phyloP scores from a whole-genome alignment of 345 rosid species.

The Salix arbutifolia region DNA sequence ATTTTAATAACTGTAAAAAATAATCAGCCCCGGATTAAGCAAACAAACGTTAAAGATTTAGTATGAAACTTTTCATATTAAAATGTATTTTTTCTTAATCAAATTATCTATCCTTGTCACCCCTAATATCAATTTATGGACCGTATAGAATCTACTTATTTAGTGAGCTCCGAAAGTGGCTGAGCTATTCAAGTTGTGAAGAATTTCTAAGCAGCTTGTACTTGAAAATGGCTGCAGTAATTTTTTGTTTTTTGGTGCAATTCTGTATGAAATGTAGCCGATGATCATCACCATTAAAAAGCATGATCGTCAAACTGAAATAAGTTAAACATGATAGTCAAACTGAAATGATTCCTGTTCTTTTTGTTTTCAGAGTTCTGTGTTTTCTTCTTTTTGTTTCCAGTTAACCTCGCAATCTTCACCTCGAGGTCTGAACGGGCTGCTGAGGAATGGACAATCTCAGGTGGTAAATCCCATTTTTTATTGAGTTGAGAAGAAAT shows the following conservation, averaged over 20 bases:
- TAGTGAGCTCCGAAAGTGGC: neutral
- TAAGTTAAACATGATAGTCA: conserved; percentile 2
- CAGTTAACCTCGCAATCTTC: too few relatives aligned
- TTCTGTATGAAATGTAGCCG: neutral
- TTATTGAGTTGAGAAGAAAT: conserved; percentile 26
- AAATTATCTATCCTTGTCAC: neutral
- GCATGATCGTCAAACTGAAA: neutral
- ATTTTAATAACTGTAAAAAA: too few relatives aligned
- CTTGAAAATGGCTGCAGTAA: neutral
- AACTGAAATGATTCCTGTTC: neutral
- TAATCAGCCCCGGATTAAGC: too few relatives aligned
- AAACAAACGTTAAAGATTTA: neutral
- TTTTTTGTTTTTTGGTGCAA: neutral
- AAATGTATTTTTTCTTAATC: neutral
- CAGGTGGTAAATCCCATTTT: conserved; percentile 30
- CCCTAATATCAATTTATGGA: neutral
- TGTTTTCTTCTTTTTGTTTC: too few relatives aligned
- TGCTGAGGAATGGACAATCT: conserved; percentile 37
- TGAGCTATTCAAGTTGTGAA: neutral
- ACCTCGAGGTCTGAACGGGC: conserved; percentile 24
- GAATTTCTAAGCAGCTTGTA: neutral
- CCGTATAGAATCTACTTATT: neutral
- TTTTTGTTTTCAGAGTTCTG: neutral
- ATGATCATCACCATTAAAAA: neutral
- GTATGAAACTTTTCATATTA: conserved; percentile 1